Base-by-base conservation (phyloP, 2,329 filamentous ascomycete genomes). In the Ophiobolus disseminans region DNA sequence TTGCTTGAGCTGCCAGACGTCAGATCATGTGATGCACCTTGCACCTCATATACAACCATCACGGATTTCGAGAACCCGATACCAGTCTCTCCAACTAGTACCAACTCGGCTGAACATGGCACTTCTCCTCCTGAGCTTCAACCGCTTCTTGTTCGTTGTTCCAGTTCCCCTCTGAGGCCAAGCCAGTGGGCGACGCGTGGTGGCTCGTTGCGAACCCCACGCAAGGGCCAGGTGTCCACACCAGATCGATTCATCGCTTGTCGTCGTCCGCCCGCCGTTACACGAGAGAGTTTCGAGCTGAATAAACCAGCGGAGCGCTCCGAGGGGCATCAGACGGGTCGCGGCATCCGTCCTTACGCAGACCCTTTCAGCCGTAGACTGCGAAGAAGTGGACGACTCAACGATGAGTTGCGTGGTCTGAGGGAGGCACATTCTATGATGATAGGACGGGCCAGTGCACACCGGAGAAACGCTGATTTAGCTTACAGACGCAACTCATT, bases 161-260 rank as follows among this genome's bases (percentile, higher is more conserved):
- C 57, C 14, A 68, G 62, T 48, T 73, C 65, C 37, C 69, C 69
- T 16, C 41, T 74, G 9, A 66, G 68, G 35, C 55, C 65, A 30
- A 68, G 68, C 45, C 69, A 72, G 53, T 68, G 65, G 60, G 50
- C 50, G 17, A 41, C 60, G 30, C 53, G 65, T 7, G 65, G 65
- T 11, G 65, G 69, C 5, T 22, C 57, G 0, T 35, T 65, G 23
- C 48, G 52, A 31, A 46, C 57, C 21, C 43, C 60, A 31, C 53
- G 58, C 35, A 58, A 52, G 38, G 45, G 50, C 13, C 62, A 55
- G 30, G 57, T 58, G 26, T 67, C 55, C 21, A 77, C 75, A 9
- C 79, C 79, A 17, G 85, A 88, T 66, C 78, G 86, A 21, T 88
- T 86, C 62, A 79, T 87, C 35, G 76, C 81, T 23, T 62, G 63